These are phyloP conservation scores for Vanderwaltozyma polyspora DNA, from an alignment of 805 yeast genomes.

Conservation along the genomic window DNA sequence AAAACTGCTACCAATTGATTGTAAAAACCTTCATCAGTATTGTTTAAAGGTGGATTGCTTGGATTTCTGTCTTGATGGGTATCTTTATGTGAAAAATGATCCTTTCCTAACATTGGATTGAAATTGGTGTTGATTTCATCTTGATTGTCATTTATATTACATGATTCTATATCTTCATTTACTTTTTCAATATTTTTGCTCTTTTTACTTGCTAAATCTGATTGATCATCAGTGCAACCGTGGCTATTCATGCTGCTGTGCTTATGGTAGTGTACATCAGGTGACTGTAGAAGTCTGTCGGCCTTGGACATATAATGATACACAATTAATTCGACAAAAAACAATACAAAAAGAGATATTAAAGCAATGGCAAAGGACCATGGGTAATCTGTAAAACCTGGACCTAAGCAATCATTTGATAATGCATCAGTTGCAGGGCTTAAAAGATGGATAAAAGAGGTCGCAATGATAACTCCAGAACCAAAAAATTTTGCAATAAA, in stretches of 20 bases:
- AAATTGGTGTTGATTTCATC: not conserved
- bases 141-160: not conserved
- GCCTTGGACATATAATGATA: slow-evolving; percentile 32
- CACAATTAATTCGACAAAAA: slow-evolving; percentile 39
- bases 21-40: slow-evolving; percentile 35
- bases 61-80: slow-evolving; percentile 7
- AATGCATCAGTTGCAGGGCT: slow-evolving; percentile 34
- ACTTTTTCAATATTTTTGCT: not conserved
- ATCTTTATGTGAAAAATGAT: slow-evolving; percentile 4
- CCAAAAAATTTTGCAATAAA: slow-evolving; percentile 62
- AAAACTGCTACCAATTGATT: slow-evolving; percentile 46
- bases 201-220: not conserved
- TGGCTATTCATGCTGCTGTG: too few species aligned
- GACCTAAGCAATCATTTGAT: slow-evolving; percentile 49
- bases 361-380: slow-evolving; percentile 47
- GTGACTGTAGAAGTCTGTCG: not conserved
- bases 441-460: slow-evolving; percentile 61
- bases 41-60: slow-evolving; percentile 3
- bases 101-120: slow-evolving; percentile 6
- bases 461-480: slow-evolving; percentile 67
- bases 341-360: slow-evolving; percentile 34
- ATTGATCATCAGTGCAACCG: too few species aligned
- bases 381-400: slow-evolving; percentile 42
- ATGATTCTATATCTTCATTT: not conserved
- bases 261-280: not conserved